These are phyloP conservation scores for Citrus maxima DNA, from an alignment of 345 rosid species.

Conservation along the genomic window DNA sequence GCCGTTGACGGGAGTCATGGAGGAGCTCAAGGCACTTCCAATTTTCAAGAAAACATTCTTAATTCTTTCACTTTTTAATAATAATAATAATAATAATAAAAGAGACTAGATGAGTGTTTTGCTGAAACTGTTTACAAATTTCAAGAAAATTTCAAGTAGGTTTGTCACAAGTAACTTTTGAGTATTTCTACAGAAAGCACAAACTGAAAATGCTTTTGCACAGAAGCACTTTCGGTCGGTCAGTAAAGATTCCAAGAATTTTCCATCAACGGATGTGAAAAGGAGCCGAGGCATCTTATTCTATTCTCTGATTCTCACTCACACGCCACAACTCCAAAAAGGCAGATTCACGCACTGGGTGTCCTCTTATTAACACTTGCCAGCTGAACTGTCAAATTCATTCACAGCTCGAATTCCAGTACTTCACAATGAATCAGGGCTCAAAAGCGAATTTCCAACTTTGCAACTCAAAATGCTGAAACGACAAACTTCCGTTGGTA, in stretches of 20 bases:
- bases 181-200: not conserved
- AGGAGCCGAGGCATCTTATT: conserved; percentile 24
- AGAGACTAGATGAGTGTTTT: too few species aligned
- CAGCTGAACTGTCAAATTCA: conserved; percentile 2
- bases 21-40: too few species aligned
- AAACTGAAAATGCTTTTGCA: not conserved
- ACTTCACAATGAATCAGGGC: not conserved
- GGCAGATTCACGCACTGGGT: not conserved
- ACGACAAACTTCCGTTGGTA: conserved; percentile 35
- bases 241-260: not conserved
- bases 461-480: conserved; percentile 20
- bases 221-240: not conserved
- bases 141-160: too few species aligned
- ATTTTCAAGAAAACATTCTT: too few species aligned
- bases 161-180: too few species aligned
- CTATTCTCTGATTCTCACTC: conserved; percentile 32
- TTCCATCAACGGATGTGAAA: not conserved
- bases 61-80: too few species aligned
- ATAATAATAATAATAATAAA: too few species aligned
- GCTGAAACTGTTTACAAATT: too few species aligned
- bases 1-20: too few species aligned
- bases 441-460: not conserved
- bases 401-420: conserved; percentile 12
- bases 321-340: conserved; percentile 18
- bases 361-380: conserved; percentile 20